Evolutionary conservation across 2,329 filamentous ascomycete species (phyloP).

Genomic region (Fusarium subtropicale): DNA sequence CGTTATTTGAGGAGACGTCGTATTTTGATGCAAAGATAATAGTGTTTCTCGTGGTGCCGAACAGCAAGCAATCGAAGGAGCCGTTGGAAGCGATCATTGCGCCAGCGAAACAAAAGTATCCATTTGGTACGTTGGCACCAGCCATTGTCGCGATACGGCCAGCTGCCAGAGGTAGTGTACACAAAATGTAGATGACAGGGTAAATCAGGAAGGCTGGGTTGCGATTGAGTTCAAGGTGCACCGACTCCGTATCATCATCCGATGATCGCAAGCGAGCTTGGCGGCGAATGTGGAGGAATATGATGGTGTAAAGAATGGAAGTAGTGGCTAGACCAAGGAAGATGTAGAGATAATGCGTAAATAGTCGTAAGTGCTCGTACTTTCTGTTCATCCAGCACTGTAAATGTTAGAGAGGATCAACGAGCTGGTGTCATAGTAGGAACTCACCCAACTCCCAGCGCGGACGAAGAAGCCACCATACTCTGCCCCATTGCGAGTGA

Average conservation of each 20-base stretch:
- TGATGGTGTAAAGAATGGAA: conserved; percentile 54
- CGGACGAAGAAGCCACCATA: conserved; percentile 68
- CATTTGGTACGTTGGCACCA: conserved; percentile 61
- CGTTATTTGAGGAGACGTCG: conserved; percentile 56
- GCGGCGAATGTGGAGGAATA: conserved; percentile 55
- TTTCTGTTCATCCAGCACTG: conserved; percentile 73
- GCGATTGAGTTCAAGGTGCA: conserved; percentile 44
- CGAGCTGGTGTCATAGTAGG: fast-evolving
- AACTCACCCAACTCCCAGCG: conserved; percentile 70
- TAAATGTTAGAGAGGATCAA: background rate
- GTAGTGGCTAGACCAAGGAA: conserved; percentile 58
- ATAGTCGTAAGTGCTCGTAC: conserved; percentile 66
- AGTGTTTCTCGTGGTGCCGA: conserved; percentile 63
- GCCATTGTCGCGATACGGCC: conserved; percentile 73
- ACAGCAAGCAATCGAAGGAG: conserved; percentile 66
- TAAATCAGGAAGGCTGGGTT: conserved; percentile 73
- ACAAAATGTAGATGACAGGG: conserved; percentile 75
- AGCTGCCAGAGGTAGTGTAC: conserved; percentile 73
- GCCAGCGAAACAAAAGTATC: conserved; percentile 70
- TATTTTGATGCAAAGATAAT: conserved; percentile 61
- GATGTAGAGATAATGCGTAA: conserved; percentile 74
- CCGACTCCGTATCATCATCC: conserved; percentile 17
- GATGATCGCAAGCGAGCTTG: conserved; percentile 33
- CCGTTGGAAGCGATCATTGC: conserved; percentile 68
- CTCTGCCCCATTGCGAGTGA: conserved; percentile 56